phyloP scores from a whole-genome alignment of 2,329 filamentous ascomycete genomes.

The Alternaria ethzedia region DNA sequence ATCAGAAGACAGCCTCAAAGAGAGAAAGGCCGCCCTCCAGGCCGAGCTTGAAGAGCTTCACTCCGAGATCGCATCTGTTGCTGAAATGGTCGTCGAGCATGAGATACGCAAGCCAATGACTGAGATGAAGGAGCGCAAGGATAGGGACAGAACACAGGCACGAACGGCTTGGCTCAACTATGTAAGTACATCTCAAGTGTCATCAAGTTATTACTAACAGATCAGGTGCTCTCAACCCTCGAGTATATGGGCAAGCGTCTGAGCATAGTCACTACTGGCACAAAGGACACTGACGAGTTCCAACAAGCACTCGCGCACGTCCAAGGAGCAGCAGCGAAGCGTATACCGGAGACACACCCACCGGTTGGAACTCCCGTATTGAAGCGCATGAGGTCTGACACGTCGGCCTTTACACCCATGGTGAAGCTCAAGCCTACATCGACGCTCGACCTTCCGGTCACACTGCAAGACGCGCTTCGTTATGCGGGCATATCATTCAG shows the following conservation, averaged over 20 bases:
- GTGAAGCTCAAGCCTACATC: slow-evolving; percentile 37
- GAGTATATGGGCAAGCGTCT: slow-evolving; percentile 51
- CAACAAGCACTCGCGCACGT: slow-evolving; percentile 42
- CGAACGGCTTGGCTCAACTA: slow-evolving; percentile 53
- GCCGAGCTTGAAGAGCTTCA: slow-evolving; percentile 73
- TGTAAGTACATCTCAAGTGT: slow-evolving; percentile 27
- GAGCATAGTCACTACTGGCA: slow-evolving; percentile 31
- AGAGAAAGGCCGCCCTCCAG: slow-evolving; percentile 62
- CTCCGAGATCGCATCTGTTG: slow-evolving; percentile 71
- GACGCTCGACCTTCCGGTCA: slow-evolving; percentile 37
- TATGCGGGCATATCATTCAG: slow-evolving; percentile 40
- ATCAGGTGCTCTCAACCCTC: slow-evolving; percentile 48
- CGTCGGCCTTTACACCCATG: slow-evolving; percentile 37
- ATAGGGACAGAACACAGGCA: slow-evolving; percentile 43
- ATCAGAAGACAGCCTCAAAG: slow-evolving; percentile 53
- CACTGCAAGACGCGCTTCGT: slow-evolving; percentile 44
- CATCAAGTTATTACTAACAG: slow-evolving; percentile 9
- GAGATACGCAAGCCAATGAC: slow-evolving; percentile 69
- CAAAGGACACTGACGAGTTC: slow-evolving; percentile 35
- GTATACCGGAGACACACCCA: slow-evolving; percentile 26
- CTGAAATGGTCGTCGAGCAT: slow-evolving; percentile 73
- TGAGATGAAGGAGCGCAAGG: slow-evolving; percentile 44
- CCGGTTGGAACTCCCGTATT: slow-evolving; percentile 21
- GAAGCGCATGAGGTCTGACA: slow-evolving; percentile 31
- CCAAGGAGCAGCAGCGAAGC: slow-evolving; percentile 30